Evolutionary conservation across 768 basidiomycete species (phyloP).

Genomic region (Mycena alexandri): DNA sequence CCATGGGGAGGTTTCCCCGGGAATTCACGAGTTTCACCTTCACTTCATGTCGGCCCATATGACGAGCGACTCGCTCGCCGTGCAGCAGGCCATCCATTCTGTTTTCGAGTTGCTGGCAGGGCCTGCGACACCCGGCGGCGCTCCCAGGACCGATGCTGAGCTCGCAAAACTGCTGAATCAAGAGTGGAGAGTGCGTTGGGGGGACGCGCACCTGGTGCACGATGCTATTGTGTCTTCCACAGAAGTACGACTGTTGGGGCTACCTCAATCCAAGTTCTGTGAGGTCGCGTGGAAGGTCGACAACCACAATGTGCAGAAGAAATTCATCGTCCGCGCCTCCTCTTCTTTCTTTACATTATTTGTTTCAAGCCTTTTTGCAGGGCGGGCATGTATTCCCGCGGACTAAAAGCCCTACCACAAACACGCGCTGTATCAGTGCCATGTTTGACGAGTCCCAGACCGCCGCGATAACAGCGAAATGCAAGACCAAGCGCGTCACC

Average conservation of each 20-base stretch:
- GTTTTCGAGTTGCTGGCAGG: constrained; percentile 61
- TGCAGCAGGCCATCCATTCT: constrained; percentile 66
- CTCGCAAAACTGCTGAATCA: constrained; percentile 13
- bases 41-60: constrained; percentile 67
- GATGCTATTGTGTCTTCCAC: constrained; percentile 13
- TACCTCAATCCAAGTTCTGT: constrained; percentile 10
- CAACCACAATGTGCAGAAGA: constrained; percentile 22
- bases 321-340: constrained; percentile 18
- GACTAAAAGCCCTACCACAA: background rate
- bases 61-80: constrained; percentile 69
- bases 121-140: constrained; percentile 14
- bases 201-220: background rate
- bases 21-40: constrained; percentile 56
- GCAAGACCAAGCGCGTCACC: constrained; percentile 37
- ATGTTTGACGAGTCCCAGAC: constrained; percentile 30
- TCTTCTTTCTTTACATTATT: background rate
- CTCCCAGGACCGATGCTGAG: constrained; percentile 23
- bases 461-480: constrained; percentile 23
- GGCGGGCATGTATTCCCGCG: constrained; percentile 31
- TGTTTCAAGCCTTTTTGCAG: background rate
- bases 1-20: constrained; percentile 23
- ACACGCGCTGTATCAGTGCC: constrained; percentile 5
- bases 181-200: constrained; percentile 30
- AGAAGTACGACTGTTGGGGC: constrained; percentile 11
- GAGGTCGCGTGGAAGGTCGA: constrained; percentile 34